Conservation (phyloP, 179 eudicot genomes). For the Amaranthus tricolor region DNA sequence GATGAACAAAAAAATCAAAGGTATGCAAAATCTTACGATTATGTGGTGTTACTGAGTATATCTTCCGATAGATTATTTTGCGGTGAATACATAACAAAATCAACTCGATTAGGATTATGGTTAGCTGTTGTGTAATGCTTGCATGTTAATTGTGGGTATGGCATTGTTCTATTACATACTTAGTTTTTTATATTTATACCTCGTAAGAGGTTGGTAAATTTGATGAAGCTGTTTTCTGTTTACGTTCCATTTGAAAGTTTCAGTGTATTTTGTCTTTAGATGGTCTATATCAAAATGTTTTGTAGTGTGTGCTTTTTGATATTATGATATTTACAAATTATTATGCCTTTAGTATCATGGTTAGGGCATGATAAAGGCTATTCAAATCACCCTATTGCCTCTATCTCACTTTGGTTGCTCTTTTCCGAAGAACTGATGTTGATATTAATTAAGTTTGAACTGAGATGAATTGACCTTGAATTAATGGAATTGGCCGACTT, state of each 20-base stretch:
- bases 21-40: constrained; percentile 27
- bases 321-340: neutral
- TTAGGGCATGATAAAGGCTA: neutral
- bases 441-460: neutral
- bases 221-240: neutral
- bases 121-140: neutral
- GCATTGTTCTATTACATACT: neutral
- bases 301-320: neutral
- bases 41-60: neutral
- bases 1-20: constrained; percentile 82
- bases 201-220: neutral
- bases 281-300: neutral
- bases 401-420: neutral
- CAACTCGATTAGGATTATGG: no score
- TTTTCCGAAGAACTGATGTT: neutral
- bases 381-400: no score
- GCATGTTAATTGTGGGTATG: neutral
- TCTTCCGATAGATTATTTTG: neutral
- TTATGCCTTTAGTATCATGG: neutral
- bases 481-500: neutral
- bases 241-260: neutral
- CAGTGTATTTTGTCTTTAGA: neutral
- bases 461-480: neutral
- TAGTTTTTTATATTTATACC: neutral
- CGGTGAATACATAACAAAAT: neutral